phyloP scores from a whole-genome alignment of 208 protist species.

The Phytomonas sp. region DNA sequence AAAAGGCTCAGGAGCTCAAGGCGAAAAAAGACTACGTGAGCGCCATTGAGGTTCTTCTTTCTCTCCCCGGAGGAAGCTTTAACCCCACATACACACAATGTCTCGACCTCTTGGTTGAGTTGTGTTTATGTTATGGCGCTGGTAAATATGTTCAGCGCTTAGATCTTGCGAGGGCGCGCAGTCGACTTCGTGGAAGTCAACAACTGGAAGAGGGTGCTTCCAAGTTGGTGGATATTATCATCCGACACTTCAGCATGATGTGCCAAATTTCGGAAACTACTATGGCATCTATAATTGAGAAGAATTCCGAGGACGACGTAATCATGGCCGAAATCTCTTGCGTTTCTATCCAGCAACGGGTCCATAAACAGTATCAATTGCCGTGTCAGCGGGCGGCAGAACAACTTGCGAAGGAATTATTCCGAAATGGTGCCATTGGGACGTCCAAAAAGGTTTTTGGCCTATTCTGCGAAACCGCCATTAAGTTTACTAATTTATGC shows the following conservation, averaged over 20 bases:
- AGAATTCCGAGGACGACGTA: slow-evolving; percentile 29
- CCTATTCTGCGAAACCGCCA: slow-evolving; percentile 53
- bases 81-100: slow-evolving; percentile 34
- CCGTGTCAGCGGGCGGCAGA: slow-evolving; percentile 28
- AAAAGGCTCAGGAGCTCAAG: slow-evolving; percentile 50
- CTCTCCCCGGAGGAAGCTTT: slow-evolving; percentile 27
- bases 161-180: slow-evolving; percentile 24
- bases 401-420: slow-evolving; percentile 35
- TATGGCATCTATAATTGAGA: slow-evolving; percentile 18
- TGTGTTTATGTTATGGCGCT: slow-evolving; percentile 28
- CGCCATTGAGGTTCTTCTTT: slow-evolving; percentile 38
- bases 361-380: slow-evolving; percentile 41
- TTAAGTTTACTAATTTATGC: slow-evolving; percentile 45
- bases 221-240: slow-evolving; percentile 35
- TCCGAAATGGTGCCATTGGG: slow-evolving; percentile 49
- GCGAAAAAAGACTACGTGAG: slow-evolving; percentile 30
- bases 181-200: slow-evolving; percentile 36
- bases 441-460: slow-evolving; percentile 46
- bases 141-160: slow-evolving; percentile 21
- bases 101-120: slow-evolving; percentile 47
- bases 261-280: slow-evolving; percentile 23
- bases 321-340: slow-evolving; percentile 54
- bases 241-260: slow-evolving; percentile 36
- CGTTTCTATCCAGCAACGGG: slow-evolving; percentile 33
- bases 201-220: slow-evolving; percentile 46